Evolutionary conservation across 805 yeast species (phyloP), one percentile per base, ranked within the genome.

Genomic region (Starmerella sirachaensis): DNA sequence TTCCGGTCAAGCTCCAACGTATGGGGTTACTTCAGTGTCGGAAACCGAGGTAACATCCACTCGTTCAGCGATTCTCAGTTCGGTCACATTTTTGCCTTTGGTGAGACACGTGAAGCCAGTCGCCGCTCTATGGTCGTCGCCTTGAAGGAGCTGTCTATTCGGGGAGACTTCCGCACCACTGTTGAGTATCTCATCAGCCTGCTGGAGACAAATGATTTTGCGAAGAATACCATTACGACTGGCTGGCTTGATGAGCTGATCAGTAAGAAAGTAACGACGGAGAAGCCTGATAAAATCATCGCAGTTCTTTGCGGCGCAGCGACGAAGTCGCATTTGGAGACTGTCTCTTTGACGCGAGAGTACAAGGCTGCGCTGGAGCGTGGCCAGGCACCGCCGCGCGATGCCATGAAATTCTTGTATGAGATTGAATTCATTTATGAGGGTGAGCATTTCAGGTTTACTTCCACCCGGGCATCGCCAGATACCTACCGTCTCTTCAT

Each of bases 71-170:
- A 91, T 62, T 88, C 98, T 40, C 99, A 91, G 64, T 91, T 91
- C 55, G 99, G 99, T 60, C 99, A 91, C 62, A 91, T 91, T 46
- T 91, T 91, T 61, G 96, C 99, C 23, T 93, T 88, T 63, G 98
- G 98, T 60, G 98, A 91, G 66, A 88, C 86, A 58, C 80, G 99
- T 66, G 93, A 83, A 61, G 94, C 94, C 26, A 83, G 95, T 23
- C 81, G 99, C 66, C 86, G 91, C 61, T 95, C 93, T 56, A 91
- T 91, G 98, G 95, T 91, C 47, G 97, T 91, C 40, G 99, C 98
- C 0, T 69, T 91, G 60, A 91, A 88, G 60, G 98, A 91, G 62
- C 73, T 91, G 51, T 79, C 93, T 38, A 91, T 91, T 53, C 77
- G 98, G 62, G 98, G 99, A 72, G 98, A 91, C 56, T 91, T 91